phyloP scores from a whole-genome alignment of 805 yeast genomes.

The Myxozyma geophila region DNA sequence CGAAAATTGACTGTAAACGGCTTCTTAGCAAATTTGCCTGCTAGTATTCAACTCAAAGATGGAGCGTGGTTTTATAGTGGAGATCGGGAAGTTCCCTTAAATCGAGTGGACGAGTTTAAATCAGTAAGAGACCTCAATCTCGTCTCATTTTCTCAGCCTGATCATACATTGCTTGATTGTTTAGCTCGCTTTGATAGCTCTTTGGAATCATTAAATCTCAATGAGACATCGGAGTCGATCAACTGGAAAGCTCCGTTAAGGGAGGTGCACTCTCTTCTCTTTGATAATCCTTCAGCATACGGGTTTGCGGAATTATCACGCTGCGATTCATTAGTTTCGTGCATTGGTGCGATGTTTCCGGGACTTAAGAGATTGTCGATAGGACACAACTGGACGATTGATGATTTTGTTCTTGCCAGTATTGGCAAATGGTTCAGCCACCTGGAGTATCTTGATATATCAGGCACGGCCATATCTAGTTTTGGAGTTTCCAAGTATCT shows the following conservation, averaged over 20 bases:
- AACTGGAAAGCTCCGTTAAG: background rate
- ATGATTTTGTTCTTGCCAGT: constrained; percentile 4
- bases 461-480: constrained; percentile 2
- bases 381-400: constrained; percentile 8
- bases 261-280: background rate
- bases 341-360: constrained; percentile 6
- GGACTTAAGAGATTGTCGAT: background rate
- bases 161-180: background rate
- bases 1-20: background rate
- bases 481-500: background rate
- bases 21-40: background rate
- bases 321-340: background rate
- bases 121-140: constrained; percentile 1
- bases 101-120: constrained; percentile 1
- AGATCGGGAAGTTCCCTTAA: background rate
- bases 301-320: background rate
- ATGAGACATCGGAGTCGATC: constrained; percentile 9
- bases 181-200: background rate
- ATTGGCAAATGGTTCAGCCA: background rate
- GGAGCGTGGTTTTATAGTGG: background rate
- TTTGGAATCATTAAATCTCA: constrained; percentile 2
- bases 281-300: background rate
- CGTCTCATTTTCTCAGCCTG: background rate
- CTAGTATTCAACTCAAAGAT: background rate
- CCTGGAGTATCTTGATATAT: constrained; percentile 10